Evolutionary conservation across 148 eudicot species (phyloP).

Genomic region (Silene latifolia): DNA sequence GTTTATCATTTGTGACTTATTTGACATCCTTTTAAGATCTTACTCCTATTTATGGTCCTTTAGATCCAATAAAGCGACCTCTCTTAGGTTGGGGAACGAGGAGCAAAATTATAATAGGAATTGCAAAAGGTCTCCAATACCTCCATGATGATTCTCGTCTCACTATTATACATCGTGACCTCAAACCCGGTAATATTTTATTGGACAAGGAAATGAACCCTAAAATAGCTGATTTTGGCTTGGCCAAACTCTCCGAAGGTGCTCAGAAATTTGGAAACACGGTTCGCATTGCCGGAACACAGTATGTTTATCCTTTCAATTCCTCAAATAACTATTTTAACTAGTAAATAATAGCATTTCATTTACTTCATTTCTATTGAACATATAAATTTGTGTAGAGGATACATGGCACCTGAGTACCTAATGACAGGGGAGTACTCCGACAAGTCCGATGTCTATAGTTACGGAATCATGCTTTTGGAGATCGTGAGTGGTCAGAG

Average conservation of each 20-base stretch:
- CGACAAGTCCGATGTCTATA: conserved; percentile 34
- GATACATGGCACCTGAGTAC: conserved; percentile 40
- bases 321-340: no score
- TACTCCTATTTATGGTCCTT: no score
- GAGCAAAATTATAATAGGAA: conserved; percentile 19
- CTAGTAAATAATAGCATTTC: no score
- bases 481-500: conserved; percentile 33
- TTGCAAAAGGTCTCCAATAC: conserved; percentile 21
- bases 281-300: conserved; percentile 26
- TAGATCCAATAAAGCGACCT: neutral
- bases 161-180: conserved; percentile 6
- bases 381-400: conserved; percentile 9
- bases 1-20: no score
- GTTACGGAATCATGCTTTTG: conserved; percentile 34
- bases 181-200: conserved; percentile 22
- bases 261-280: conserved; percentile 55
- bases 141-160: conserved; percentile 21
- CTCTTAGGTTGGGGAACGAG: conserved; percentile 8
- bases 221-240: conserved; percentile 74
- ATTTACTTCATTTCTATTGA: no score
- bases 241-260: conserved; percentile 29
- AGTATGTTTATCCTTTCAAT: no score
- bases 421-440: conserved; percentile 28
- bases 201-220: conserved; percentile 20
- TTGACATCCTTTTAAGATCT: no score